phyloP scores from a whole-genome alignment of 179 eudicot genomes.

The Beta macrorhiza region DNA sequence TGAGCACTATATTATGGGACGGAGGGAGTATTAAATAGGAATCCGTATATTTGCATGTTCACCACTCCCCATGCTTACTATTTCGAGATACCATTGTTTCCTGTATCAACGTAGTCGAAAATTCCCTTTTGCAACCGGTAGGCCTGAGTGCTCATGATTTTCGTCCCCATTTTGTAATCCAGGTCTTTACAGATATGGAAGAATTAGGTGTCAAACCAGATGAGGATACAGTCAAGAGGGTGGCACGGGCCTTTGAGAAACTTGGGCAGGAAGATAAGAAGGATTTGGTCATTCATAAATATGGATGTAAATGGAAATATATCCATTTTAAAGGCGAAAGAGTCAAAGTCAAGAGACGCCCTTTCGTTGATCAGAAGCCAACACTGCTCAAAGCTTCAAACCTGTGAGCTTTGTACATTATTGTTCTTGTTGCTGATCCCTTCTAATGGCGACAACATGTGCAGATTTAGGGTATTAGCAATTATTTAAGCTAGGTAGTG shows the following conservation, averaged over 20 bases:
- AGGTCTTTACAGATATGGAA: slow-evolving; percentile 98
- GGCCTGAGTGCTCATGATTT: background rate
- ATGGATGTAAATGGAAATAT: slow-evolving; percentile 76
- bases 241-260: slow-evolving; percentile 61
- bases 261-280: slow-evolving; percentile 65
- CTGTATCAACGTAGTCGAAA: no score
- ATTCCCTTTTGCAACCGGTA: no score
- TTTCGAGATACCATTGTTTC: no score
- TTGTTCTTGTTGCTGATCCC: background rate
- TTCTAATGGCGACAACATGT: background rate
- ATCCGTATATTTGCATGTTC: no score
- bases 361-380: slow-evolving; percentile 24
- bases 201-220: slow-evolving; percentile 91
- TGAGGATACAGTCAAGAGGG: slow-evolving; percentile 72
- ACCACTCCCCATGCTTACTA: no score
- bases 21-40: background rate
- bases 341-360: slow-evolving; percentile 51
- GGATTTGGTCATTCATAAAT: slow-evolving; percentile 50
- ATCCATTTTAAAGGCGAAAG: slow-evolving; percentile 84
- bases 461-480: background rate
- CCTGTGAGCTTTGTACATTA: background rate
- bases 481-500: background rate
- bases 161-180: background rate
- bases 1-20: no score
- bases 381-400: background rate